Evolutionary conservation across 345 rosid genomes (phyloP).

Genomic region (Boechera stricta): DNA sequence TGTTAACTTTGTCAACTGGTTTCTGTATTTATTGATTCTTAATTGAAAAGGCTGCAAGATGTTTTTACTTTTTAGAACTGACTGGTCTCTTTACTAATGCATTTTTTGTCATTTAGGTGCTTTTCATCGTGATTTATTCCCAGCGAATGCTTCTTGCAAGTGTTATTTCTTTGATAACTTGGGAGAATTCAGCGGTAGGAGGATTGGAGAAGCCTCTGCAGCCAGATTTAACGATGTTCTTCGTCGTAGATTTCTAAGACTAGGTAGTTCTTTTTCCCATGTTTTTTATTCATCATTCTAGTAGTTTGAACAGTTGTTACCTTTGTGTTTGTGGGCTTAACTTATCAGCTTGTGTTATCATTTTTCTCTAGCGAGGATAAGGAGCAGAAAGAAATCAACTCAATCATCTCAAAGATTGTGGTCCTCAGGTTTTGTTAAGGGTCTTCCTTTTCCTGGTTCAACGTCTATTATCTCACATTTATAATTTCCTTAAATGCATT

Average conservation of each 20-base stretch:
- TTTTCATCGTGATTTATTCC: slow-evolving; percentile 60
- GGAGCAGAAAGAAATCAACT: slow-evolving; percentile 50
- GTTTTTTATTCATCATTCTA: neutral
- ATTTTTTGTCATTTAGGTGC: slow-evolving; percentile 50
- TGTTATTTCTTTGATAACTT: slow-evolving; percentile 83
- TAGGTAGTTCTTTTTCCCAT: slow-evolving; percentile 51
- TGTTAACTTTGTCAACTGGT: neutral
- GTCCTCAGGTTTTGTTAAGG: slow-evolving; percentile 51
- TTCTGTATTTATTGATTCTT: slow-evolving; percentile 19
- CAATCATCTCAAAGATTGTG: slow-evolving; percentile 44
- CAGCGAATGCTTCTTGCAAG: slow-evolving; percentile 72
- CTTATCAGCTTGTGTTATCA: slow-evolving; percentile 35
- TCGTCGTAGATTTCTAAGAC: slow-evolving; percentile 81
- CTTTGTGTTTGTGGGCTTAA: slow-evolving; percentile 3
- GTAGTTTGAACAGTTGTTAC: neutral
- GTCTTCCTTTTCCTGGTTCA: neutral
- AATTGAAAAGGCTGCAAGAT: neutral
- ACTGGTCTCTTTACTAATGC: slow-evolving; percentile 6
- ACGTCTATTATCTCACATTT: neutral
- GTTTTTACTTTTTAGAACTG: slow-evolving; percentile 9
- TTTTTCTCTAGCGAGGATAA: slow-evolving; percentile 58
- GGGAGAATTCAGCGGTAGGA: slow-evolving; percentile 62
- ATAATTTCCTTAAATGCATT: slow-evolving; percentile 28
- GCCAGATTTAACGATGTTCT: slow-evolving; percentile 64
- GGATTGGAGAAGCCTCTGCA: slow-evolving; percentile 52